These are phyloP conservation scores for Umbellularia californica DNA, from an alignment of 164 flowering plant genomes.

Conservation along the genomic window DNA sequence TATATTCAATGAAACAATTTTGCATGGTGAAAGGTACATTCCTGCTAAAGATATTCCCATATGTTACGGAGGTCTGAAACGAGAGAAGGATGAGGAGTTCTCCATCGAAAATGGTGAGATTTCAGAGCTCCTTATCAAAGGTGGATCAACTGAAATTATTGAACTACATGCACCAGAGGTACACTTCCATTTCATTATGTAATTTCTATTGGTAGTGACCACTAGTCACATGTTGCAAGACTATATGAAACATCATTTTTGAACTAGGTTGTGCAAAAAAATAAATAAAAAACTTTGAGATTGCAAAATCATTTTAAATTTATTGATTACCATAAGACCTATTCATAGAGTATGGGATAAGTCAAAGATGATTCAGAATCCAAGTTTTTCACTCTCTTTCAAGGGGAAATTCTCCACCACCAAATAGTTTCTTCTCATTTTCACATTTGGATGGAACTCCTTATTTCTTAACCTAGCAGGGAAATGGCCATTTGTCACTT, in stretches of 20 bases:
- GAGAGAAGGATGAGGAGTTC: conserved; percentile 56
- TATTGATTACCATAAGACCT: neutral
- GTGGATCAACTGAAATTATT: conserved; percentile 51
- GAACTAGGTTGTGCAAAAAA: no score
- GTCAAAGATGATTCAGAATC: no score
- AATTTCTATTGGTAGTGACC: neutral
- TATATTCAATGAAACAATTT: neutral
- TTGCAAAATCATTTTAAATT: neutral
- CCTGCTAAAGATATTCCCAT: conserved; percentile 57
- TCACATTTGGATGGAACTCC: no score
- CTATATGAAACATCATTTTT: neutral
- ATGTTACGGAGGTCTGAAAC: conserved; percentile 66
- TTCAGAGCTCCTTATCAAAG: conserved; percentile 46
- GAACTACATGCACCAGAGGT: conserved; percentile 69
- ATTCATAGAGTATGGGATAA: no score
- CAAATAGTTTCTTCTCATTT: no score
- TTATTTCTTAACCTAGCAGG: no score
- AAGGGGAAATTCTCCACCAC: no score
- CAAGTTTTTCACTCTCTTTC: no score
- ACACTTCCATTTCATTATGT: neutral
- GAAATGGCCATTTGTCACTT: no score
- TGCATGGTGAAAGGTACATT: conserved; percentile 47
- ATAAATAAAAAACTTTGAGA: no score
- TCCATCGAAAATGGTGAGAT: conserved; percentile 30
- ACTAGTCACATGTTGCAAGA: neutral